Conservation (phyloP, 495 filamentous ascomycete genomes). For the Tuber umbilicatum region DNA sequence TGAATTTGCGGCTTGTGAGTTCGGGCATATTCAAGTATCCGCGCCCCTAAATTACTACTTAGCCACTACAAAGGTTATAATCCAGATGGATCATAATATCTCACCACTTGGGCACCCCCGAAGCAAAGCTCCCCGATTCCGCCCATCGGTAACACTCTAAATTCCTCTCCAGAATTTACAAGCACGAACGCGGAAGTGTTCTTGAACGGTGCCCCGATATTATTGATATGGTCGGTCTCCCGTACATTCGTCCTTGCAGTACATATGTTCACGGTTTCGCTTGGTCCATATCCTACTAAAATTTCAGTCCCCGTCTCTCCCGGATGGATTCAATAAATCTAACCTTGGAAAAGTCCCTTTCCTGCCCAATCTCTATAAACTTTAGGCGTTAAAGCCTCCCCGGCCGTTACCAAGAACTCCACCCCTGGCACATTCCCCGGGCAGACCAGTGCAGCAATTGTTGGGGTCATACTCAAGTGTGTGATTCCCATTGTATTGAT, state of each 20-base stretch:
- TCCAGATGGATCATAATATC: constrained; percentile 6
- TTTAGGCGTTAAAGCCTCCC: constrained; percentile 61
- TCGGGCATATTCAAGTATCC: constrained; percentile 60
- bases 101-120: constrained; percentile 68
- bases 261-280: constrained; percentile 69
- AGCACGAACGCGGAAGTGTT: constrained; percentile 70
- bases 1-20: constrained; percentile 54
- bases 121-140: constrained; percentile 73
- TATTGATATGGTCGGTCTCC: constrained; percentile 48
- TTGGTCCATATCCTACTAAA: constrained; percentile 57
- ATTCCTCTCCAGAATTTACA: constrained; percentile 42
- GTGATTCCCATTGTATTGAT: constrained; percentile 57
- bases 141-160: constrained; percentile 55
- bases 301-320: constrained; percentile 17
- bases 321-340: constrained; percentile 5
- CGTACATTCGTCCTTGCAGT: constrained; percentile 52
- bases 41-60: constrained; percentile 41
- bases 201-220: constrained; percentile 58
- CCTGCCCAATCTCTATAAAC: constrained; percentile 61
- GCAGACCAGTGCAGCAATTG: constrained; percentile 61
- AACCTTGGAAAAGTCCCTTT: constrained; percentile 60
- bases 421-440: constrained; percentile 59
- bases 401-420: constrained; percentile 60
- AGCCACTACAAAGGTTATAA: background rate
- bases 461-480: constrained; percentile 72